phyloP scores from a whole-genome alignment of 1,284 basidiomycete genomes.

The Chiua sp. region DNA sequence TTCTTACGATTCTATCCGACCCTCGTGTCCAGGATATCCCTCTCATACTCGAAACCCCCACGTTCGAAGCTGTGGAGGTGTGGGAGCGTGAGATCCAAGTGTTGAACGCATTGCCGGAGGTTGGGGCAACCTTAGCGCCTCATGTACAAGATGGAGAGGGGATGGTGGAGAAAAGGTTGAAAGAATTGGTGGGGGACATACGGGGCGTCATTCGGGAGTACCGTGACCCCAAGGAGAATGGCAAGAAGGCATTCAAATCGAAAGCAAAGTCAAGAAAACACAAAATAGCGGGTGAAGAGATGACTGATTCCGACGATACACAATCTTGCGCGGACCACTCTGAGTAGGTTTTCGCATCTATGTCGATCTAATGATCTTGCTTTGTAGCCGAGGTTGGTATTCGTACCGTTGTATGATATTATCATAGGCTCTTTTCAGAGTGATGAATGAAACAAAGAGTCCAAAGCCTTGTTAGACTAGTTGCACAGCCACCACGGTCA shows the following conservation, averaged over 20 bases:
- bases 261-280: conserved; percentile 10
- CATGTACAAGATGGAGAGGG: neutral
- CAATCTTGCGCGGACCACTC: conserved; percentile 4
- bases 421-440: too few species aligned
- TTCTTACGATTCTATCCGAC: conserved; percentile 74
- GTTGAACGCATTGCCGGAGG: conserved; percentile 52
- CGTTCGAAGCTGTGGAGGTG: conserved; percentile 62
- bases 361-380: too few species aligned
- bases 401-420: too few species aligned
- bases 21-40: conserved; percentile 73
- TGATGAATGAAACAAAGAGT: too few species aligned
- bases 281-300: conserved; percentile 1
- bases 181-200: conserved; percentile 16
- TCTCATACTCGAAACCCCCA: conserved; percentile 84
- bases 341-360: conserved; percentile 1
- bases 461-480: too few species aligned
- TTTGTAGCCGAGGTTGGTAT: too few species aligned
- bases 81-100: conserved; percentile 78
- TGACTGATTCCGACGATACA: conserved; percentile 13
- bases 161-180: conserved; percentile 3
- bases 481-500: conserved; percentile 11
- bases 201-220: conserved; percentile 22
- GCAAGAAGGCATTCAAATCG: neutral
- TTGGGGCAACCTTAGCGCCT: neutral
- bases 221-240: conserved; percentile 11